Conservation (phyloP, 2,329 filamentous ascomycete species). For the Bipolaris cookei region DNA sequence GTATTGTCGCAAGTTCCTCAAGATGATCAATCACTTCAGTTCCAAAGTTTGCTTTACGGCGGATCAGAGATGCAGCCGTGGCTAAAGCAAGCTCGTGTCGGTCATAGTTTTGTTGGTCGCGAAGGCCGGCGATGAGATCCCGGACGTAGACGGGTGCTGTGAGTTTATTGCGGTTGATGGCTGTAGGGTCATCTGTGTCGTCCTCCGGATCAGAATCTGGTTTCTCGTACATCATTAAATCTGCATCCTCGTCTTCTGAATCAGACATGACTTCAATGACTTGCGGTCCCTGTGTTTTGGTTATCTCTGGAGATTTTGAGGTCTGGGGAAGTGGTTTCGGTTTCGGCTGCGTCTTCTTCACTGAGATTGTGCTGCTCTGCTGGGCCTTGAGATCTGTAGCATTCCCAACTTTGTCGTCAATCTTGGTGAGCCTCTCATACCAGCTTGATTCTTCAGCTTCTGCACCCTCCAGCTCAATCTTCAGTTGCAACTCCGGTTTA, state of each 20-base stretch:
- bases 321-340: conserved; percentile 16
- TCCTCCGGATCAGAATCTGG: conserved; percentile 89
- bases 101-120: conserved; percentile 83
- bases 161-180: conserved; percentile 82
- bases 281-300: conserved; percentile 49
- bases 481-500: conserved; percentile 71
- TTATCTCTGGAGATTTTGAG: conserved; percentile 20
- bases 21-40: conserved; percentile 85
- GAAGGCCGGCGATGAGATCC: conserved; percentile 78
- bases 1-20: conserved; percentile 76
- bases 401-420: conserved; percentile 68
- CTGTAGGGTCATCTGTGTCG: conserved; percentile 88
- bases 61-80: conserved; percentile 79
- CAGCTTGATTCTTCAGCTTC: conserved; percentile 73
- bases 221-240: conserved; percentile 79
- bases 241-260: conserved; percentile 59
- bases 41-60: conserved; percentile 86
- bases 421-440: conserved; percentile 71
- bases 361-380: background rate
- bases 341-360: conserved; percentile 7
- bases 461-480: conserved; percentile 84
- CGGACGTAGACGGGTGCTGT: conserved; percentile 89
- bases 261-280: conserved; percentile 62
- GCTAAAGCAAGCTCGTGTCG: conserved; percentile 79
- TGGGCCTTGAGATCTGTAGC: conserved; percentile 25